Percentiles rank a stretch among this genome's conserved stretches.
Conservation (phyloP, 2,329 filamentous ascomycete genomes). For the Lachnellula suecica region DNA sequence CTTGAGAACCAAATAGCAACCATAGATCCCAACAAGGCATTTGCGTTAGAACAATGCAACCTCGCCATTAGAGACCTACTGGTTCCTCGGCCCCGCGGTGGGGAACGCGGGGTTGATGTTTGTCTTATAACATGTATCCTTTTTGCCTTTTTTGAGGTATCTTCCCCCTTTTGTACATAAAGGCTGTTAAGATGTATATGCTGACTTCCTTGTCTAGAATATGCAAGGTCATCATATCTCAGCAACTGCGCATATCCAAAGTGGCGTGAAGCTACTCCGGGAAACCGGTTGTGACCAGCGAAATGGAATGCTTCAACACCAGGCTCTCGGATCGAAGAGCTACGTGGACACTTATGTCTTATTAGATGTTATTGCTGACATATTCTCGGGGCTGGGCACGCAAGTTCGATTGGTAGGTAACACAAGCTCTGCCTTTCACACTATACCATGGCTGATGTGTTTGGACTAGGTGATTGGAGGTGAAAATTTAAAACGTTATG, state of each 20-base stretch:
- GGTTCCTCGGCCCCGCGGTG: constrained; percentile 3
- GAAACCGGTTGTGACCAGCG: constrained; percentile 10
- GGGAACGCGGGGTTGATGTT: constrained; percentile 14
- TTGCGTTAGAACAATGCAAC: constrained; percentile 22
- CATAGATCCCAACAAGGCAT: constrained; percentile 2
- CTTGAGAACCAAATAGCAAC: constrained; percentile 3
- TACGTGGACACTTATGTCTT: constrained; percentile 3
- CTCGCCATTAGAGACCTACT: constrained; percentile 16
- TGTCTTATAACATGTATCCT: constrained; percentile 21
- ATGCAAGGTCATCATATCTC: constrained; percentile 14
- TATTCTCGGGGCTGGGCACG: constrained; percentile 5
- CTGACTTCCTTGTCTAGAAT: constrained; percentile 14
- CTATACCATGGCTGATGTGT: background rate
- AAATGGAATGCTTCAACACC: constrained; percentile 3
- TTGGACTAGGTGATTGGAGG: constrained; percentile 6
- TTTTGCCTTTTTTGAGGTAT: constrained; percentile 23
- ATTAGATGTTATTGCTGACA: constrained; percentile 3
- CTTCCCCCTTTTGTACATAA: background rate
- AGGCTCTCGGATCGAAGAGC: constrained; percentile 4
- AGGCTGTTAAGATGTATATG: background rate
- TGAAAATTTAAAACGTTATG: background rate
- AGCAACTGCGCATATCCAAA: constrained; percentile 10
- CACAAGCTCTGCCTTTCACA: background rate
- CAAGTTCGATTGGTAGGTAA: constrained; percentile 1
- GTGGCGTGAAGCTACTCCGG: constrained; percentile 15